Percentiles rank a stretch among this genome's conserved stretches.
Evolutionary conservation across 345 rosid species (phyloP).

Genomic region (Punica granatum): DNA sequence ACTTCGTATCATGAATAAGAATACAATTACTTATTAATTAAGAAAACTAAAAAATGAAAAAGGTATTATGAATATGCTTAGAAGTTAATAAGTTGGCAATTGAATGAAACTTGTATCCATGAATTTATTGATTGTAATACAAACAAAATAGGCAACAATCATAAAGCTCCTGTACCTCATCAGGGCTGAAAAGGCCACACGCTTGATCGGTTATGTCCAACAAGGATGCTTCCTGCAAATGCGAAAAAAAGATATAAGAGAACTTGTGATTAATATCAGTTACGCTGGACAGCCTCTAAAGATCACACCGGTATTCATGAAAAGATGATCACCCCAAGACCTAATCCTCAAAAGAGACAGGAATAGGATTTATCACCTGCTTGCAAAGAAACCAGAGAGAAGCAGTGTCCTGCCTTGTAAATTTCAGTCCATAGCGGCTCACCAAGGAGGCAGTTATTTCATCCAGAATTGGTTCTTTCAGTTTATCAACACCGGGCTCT

Average conservation of each 20-base stretch:
- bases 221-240: constrained; percentile 83
- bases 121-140: background rate
- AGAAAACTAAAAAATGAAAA: no score
- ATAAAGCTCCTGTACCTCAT: constrained; percentile 45
- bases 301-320: background rate
- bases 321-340: background rate
- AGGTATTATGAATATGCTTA: background rate
- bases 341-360: constrained; percentile 5
- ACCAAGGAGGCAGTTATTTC: constrained; percentile 60
- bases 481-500: constrained; percentile 65
- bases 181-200: constrained; percentile 70
- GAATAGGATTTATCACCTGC: constrained; percentile 48
- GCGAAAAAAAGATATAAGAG: constrained; percentile 4
- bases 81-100: background rate
- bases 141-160: background rate
- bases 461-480: constrained; percentile 75
- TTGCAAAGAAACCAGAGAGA: constrained; percentile 95
- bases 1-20: background rate
- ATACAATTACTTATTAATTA: no score
- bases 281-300: background rate
- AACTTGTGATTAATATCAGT: background rate
- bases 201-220: constrained; percentile 76
- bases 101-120: constrained; percentile 1
- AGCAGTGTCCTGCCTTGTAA: constrained; percentile 66
- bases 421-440: constrained; percentile 46